Base-by-base conservation (phyloP, 176 grass and related monocot species). In the Oryza nivara region DNA sequence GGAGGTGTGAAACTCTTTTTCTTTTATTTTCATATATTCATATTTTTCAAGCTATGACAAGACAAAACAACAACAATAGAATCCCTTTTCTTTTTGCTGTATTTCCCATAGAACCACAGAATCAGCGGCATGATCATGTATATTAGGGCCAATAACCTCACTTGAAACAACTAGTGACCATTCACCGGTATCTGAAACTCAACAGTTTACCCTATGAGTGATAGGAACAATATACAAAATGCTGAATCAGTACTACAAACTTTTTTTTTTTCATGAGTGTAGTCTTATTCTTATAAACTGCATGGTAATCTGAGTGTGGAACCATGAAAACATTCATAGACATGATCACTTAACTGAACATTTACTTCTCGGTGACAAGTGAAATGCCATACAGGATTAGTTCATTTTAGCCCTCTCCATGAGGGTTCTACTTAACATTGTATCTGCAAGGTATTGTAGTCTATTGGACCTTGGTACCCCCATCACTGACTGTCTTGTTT, bases 141-240 rank as follows among this genome's bases (percentile, higher is more conserved):
- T 15, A 15, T 49, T 54, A 3, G 16, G 65, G 49, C 45, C 25
- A 67, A 25, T 32, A 68, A n/a, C 38, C 20, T 77, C 63, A 64
- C 14, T 84, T 73, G 48, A 43, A 84, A 76, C 64, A 70, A 70
- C 65, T 32, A 70, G 65, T 35, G 43, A 6, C 54, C 14, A 12
- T 11, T 83, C 16, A 23, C 46, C 63, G 51, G 26, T 84, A 60
- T 60, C 56, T 60, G 56, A 19, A 20, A n/a, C 40, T 76, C 17
- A 34, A 3, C 32, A 30, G 20, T 7, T 74, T 38, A 66, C 14
- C 46, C 20, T 15, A 10, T 6, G 11, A 79, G 52, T 36, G 22
- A 7, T 15, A 20, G 41, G 67, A 41, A 20, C 11, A 70, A 0
- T 11, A 11, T 49, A 49, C n/a, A 44, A 38, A 78, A 4, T 19